A percentile compares a stretch with the other conserved stretches of the same genome.
These are phyloP conservation scores for Hyphopichia fennica DNA, from an alignment of 1,139 yeast species.

Conservation along the genomic window DNA sequence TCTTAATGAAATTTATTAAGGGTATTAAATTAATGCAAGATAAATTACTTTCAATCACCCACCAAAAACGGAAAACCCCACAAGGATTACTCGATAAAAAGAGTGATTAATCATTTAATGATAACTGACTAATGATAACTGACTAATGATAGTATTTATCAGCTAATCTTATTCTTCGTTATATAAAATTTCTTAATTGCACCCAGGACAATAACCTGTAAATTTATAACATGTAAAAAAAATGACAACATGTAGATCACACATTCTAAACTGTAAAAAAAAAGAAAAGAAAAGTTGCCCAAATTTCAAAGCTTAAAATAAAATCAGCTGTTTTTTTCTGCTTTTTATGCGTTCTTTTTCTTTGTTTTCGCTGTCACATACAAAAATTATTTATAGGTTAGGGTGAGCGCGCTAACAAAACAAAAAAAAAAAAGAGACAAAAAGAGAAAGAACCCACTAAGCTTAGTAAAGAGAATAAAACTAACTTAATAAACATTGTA, in stretches of 20 bases:
- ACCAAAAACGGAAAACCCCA: neutral
- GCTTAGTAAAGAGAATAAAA: too few species aligned
- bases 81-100: neutral
- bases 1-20: conserved; percentile 11
- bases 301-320: neutral
- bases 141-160: too few species aligned
- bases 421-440: too few species aligned
- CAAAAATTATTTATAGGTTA: too few species aligned
- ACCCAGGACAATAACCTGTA: neutral
- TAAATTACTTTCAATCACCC: neutral
- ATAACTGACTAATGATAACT: too few species aligned
- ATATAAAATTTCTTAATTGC: too few species aligned
- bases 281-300: neutral
- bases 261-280: neutral
- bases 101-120: neutral
- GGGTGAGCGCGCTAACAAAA: too few species aligned
- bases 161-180: too few species aligned
- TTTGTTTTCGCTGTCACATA: neutral
- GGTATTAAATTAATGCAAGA: neutral
- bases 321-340: conserved; percentile 2
- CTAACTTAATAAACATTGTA: too few species aligned
- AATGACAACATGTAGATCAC: too few species aligned
- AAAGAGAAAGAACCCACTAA: too few species aligned
- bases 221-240: too few species aligned
- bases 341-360: neutral